Base-by-base conservation (phyloP, 495 filamentous ascomycete genomes). In the Tuber microsphaerosporum region DNA sequence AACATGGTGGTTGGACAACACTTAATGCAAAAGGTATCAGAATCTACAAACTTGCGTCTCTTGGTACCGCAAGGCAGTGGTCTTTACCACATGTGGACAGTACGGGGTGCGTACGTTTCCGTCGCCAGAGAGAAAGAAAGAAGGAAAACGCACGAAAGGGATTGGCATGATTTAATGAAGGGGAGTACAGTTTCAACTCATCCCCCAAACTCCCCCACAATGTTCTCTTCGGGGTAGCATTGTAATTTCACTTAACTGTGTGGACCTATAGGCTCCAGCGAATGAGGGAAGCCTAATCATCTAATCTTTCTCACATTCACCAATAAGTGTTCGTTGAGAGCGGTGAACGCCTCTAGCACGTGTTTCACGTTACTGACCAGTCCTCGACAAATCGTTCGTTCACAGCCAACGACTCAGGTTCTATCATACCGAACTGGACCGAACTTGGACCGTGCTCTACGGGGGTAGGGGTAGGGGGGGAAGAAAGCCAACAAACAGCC, bases 141-240 rank as follows among this genome's bases (percentile, higher is more conserved):
- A 12, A 61, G 51, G n/a, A 26, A 26, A 61, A 14, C 26, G 56
- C 16, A 65, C 26, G 2, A 19, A 34, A 31, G 26, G 0, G 56
- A 65, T 34, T 31, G 56, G 56, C 26, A 65, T n/a, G n/a, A 65
- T 65, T 65, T 34, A 34, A 65, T 65, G 56, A 65, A n/a, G 56
- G 56, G 56, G 56, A 34, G 56, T 4, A 65, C 26, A 17, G 56
- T 65, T 65, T 65, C 56, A 65, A 65, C 56, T 19, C 14, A 34
- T 34, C 26, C 16, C 56, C 10, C 14, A 16, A 26, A 31, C 51
- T 31, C 26, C 26, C 56, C 56, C 4, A 9, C 56, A 17, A 65
- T 26, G 2, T 65, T 34, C 51, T 61, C 46, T n/a, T 19, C 39
- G 3, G 46, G 46, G 46, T 51, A 9, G 22, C 51, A 61, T 26